phyloP scores from a whole-genome alignment of 345 rosid species.

The Gossypium herbaceum region DNA sequence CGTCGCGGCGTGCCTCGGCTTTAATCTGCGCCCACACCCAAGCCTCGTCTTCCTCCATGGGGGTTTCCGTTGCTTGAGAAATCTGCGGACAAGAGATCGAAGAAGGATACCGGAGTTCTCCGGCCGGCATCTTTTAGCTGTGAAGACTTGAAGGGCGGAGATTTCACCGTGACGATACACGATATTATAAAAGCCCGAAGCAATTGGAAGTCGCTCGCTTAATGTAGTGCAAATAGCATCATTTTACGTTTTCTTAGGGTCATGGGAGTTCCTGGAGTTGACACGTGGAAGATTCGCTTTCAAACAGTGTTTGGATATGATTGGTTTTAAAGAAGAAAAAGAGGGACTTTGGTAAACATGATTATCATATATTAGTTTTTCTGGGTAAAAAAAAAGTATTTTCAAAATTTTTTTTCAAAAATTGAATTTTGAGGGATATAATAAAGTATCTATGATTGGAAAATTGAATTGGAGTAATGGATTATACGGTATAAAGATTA shows the following conservation, averaged over 20 bases:
- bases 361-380: too few relatives aligned
- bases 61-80: conserved; percentile 17
- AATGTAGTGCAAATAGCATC: neutral
- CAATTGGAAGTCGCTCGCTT: too few relatives aligned
- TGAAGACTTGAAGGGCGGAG: neutral
- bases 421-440: too few relatives aligned
- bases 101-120: conserved; percentile 40
- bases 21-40: conserved; percentile 84
- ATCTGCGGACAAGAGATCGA: conserved; percentile 11
- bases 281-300: neutral
- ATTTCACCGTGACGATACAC: neutral
- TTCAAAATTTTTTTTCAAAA: too few relatives aligned
- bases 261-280: neutral
- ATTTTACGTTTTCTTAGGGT: neutral
- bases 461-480: too few relatives aligned
- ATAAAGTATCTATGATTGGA: too few relatives aligned
- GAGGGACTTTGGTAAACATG: too few relatives aligned
- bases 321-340: too few relatives aligned
- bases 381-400: too few relatives aligned
- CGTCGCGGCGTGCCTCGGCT: conserved; percentile 87
- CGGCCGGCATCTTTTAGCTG: conserved; percentile 50
- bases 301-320: neutral
- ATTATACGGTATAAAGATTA: too few relatives aligned
- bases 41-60: conserved; percentile 53
- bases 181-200: too few relatives aligned